Percentiles rank a stretch among this genome's conserved stretches.
Evolutionary conservation across 805 yeast genomes (phyloP).

Genomic region (Kregervanrija delftensis): DNA sequence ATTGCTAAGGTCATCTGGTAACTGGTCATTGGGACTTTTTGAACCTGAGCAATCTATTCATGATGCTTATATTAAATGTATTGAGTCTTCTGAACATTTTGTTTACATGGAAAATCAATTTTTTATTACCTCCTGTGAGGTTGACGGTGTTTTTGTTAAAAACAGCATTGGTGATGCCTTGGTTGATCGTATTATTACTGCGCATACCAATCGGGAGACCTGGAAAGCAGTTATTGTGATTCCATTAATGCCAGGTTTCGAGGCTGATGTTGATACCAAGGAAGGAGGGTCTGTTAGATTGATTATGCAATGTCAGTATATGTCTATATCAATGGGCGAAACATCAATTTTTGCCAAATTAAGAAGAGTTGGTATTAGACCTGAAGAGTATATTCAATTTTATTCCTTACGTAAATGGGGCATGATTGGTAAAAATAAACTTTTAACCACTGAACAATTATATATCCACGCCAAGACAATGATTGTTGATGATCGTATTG

Average conservation of each 20-base stretch:
- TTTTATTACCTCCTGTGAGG: conserved; percentile 81
- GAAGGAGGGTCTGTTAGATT: conserved; percentile 94
- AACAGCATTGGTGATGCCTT: conserved; percentile 94
- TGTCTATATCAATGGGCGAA: conserved; percentile 87
- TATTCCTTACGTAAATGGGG: conserved; percentile 96
- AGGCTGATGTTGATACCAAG: conserved; percentile 83
- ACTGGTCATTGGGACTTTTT: conserved; percentile 88
- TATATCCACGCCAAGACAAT: conserved; percentile 90
- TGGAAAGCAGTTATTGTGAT: conserved; percentile 93
- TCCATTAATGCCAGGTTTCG: conserved; percentile 97
- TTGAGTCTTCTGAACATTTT: conserved; percentile 88
- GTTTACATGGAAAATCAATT: conserved; percentile 95
- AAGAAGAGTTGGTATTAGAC: conserved; percentile 72
- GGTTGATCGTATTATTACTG: conserved; percentile 91
- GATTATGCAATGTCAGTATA: conserved; percentile 93
- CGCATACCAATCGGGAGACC: conserved; percentile 62
- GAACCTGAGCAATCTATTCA: conserved; percentile 86
- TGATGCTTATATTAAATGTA: conserved; percentile 82
- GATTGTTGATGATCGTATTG: conserved; percentile 89
- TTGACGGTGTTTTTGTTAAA: conserved; percentile 76
- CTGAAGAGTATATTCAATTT: conserved; percentile 87
- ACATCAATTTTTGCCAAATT: conserved; percentile 82
- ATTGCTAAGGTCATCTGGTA: conserved; percentile 78
- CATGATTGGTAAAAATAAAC: conserved; percentile 67
- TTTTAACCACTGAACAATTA: conserved; percentile 80